Percentiles rank a stretch among this genome's conserved stretches.
Conservation (phyloP, 176 grass and related monocot genomes). For the Areca catechu region DNA sequence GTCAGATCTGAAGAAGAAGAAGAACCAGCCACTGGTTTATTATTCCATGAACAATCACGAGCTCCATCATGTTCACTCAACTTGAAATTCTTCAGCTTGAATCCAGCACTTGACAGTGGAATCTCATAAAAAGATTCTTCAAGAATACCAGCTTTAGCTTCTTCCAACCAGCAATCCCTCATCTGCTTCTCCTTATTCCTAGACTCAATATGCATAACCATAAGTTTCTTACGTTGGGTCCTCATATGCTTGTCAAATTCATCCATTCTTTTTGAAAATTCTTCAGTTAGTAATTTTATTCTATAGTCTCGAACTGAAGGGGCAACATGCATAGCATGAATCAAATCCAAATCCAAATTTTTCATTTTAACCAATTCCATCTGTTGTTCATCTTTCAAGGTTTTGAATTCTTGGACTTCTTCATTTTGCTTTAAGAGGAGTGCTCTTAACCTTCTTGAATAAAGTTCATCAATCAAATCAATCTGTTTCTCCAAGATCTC, state of each 20-base stretch:
- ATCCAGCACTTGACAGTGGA: slow-evolving; percentile 31
- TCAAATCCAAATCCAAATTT: slow-evolving; percentile 13
- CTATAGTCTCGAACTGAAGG: slow-evolving; percentile 23
- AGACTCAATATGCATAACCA: slow-evolving; percentile 35
- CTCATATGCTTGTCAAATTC: slow-evolving; percentile 38
- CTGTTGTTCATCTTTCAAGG: slow-evolving; percentile 14
- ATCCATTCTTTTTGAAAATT: slow-evolving; percentile 24
- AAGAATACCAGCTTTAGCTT: slow-evolving; percentile 60
- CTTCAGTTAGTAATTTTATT: slow-evolving; percentile 27
- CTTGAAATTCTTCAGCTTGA: slow-evolving; percentile 39
- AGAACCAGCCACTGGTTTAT: slow-evolving; percentile 1
- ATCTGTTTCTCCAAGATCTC: slow-evolving; percentile 16
- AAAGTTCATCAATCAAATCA: slow-evolving; percentile 41
- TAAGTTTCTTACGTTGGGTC: slow-evolving; percentile 33
- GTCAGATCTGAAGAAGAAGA: neutral
- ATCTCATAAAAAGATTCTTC: slow-evolving; percentile 35
- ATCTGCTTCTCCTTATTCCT: slow-evolving; percentile 55
- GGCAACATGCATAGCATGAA: slow-evolving; percentile 11
- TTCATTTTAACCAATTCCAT: slow-evolving; percentile 23
- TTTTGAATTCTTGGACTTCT: slow-evolving; percentile 45
- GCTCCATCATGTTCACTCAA: neutral
- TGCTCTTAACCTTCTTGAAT: slow-evolving; percentile 29
- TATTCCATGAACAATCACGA: neutral
- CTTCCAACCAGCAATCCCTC: slow-evolving; percentile 43
- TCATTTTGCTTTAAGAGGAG: slow-evolving; percentile 33